Base-by-base conservation (phyloP, 169 alveolate species). In the Plasmodium vivax region DNA sequence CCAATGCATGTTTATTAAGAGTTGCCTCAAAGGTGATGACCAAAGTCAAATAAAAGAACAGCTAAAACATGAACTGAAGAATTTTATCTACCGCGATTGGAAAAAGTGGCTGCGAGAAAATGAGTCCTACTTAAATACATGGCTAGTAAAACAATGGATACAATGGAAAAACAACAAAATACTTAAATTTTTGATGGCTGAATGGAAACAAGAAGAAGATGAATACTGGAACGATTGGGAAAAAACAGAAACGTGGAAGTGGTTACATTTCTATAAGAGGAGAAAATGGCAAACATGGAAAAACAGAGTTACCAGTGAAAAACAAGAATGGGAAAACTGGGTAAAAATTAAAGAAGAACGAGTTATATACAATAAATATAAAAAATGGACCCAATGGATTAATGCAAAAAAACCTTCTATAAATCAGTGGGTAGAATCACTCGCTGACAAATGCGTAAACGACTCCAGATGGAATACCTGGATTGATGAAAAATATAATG, bases 281-380 rank as follows among this genome's bases (percentile, higher is more conserved):
- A 62, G 51, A 84, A 45, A 84, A 41, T 84, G 54, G 47, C 2
- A 14, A 2, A 68, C 32, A 71, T 84, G 92, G 92, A 84, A 84
- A 71, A 80, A 84, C 34, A 45, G 92, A 72, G 36, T 72, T n/a
- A 14, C 56, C 34, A 68, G 19, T 27, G 92, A 84, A 71, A 84
- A 84, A 23, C 12, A n/a, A 41, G 92, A 84, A 41, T 84, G 92
- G 92, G 77, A 71, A 1, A 41, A 84, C n/a, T 84, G 92, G 92
- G 83, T 84, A 10, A 62, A 45, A 71, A 10, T 19, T 30, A 84
- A 84, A 16, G 92, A 84, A 9, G 7, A 84, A 34, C 23, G n/a
- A 45, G 34, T 68, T 23, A 72, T 38, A 41, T 41, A 84, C 47
- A 41, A 4, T 34, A 84, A 84, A 68, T 54, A 80, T 79, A 38